phyloP scores from a whole-genome alignment of 2,329 filamentous ascomycete species.

The Talaromyces sp. region DNA sequence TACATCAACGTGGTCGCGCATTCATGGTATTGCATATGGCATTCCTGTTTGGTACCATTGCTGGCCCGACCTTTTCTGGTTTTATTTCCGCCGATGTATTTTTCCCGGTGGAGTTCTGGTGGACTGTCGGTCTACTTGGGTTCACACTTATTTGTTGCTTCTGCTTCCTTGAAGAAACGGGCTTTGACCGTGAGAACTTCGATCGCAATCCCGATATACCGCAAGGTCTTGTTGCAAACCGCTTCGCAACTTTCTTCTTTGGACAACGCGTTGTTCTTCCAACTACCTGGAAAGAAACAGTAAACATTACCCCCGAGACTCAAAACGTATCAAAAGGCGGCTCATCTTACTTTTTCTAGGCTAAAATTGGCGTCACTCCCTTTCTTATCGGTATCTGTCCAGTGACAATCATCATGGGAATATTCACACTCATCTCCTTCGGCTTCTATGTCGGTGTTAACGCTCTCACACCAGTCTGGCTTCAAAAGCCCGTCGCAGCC shows the following conservation, averaged over 20 bases:
- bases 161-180: conserved; percentile 45
- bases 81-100: conserved; percentile 41
- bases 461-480: conserved; percentile 40
- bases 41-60: conserved; percentile 42
- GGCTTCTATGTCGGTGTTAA: conserved; percentile 40
- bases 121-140: conserved; percentile 43
- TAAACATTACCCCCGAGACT: conserved; percentile 5
- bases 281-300: conserved; percentile 28
- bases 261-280: conserved; percentile 25
- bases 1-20: conserved; percentile 47
- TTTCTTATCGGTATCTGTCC: conserved; percentile 38
- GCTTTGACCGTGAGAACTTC: conserved; percentile 32
- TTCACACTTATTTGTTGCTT: conserved; percentile 40
- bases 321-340: not conserved
- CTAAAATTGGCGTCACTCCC: conserved; percentile 24
- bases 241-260: conserved; percentile 32
- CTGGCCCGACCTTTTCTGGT: conserved; percentile 43
- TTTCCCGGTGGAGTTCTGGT: conserved; percentile 49
- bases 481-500: conserved; percentile 39
- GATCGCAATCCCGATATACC: conserved; percentile 22
- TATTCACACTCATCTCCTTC: conserved; percentile 42
- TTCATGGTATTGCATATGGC: conserved; percentile 42
- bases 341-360: conserved; percentile 9
- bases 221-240: conserved; percentile 22
- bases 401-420: conserved; percentile 42